Evolutionary conservation across 805 yeast genomes (phyloP), one percentile per base, ranked within the genome.

Genomic region (Candida nitratophila): DNA sequence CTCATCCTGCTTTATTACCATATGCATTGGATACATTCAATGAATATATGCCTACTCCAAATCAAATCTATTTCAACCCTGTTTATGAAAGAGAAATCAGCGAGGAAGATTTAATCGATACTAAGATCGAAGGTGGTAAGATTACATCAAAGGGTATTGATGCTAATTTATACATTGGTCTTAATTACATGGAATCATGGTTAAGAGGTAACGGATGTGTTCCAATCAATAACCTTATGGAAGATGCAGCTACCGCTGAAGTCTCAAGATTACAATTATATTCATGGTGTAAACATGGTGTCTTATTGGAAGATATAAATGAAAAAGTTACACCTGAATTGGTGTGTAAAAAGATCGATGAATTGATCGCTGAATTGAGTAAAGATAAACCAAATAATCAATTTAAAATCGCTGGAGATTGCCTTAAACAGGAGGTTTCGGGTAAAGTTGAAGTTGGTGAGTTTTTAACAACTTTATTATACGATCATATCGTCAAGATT

Each of bases 241-340:
- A 85, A 66, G 95, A 85, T 64, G 95, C 95, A 26, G 93, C 93
- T 30, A 85, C 95, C 41, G 91, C 93, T 35, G 95, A 85, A 65
- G 95, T 85, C 34, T 81, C 90, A 32, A 76, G 93, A 68, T 75
- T 88, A 48, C 91, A 84, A 66, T 70, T 85, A 53, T 81, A 81
- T 73, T 88, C 86, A 60, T 85, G 95, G 95, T 85, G 81, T 42
- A 82, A 79, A 47, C 90, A 85, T 60, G 77, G 78, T 38, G 83
- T 79, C 38, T 66, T 60, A 44, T 59, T 76, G 48, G 72, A 77
- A 44, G 86, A 82, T 55, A 71, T 79, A 22, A 81, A 81, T 40
- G 73, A 69, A 43, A 66, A 56, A 24, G 72, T 84, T 31, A 80
- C 86, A 45, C 75, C 84, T 43, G 79, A 76, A 33, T 74, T 78